phyloP scores from a whole-genome alignment of 2,329 filamentous ascomycete species.

The Phyllachora maydis region DNA sequence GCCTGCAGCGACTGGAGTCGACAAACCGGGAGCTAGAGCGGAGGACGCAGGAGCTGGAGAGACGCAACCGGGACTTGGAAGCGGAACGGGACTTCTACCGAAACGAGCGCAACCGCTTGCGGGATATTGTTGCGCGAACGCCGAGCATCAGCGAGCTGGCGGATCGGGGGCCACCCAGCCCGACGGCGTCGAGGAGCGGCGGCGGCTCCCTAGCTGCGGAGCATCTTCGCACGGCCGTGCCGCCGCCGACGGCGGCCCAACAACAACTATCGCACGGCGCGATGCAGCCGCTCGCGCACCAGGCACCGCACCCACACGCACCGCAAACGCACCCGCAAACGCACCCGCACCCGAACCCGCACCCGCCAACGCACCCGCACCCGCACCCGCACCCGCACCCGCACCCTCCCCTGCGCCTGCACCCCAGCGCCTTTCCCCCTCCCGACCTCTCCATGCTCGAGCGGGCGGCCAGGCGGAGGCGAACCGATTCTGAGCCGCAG shows the following conservation, averaged over 20 bases:
- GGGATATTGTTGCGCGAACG: conserved; percentile 40
- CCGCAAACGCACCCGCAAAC: too few species aligned
- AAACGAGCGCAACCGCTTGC: conserved; percentile 49
- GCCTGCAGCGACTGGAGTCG: conserved; percentile 47
- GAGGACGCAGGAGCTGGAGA: too few species aligned
- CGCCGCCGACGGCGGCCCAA: conserved; percentile 1
- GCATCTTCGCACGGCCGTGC: conserved; percentile 15
- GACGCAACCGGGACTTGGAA: conserved; percentile 29
- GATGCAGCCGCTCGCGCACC: neutral
- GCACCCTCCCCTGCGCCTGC: too few species aligned
- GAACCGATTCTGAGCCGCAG: conserved; percentile 25
- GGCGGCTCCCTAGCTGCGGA: conserved; percentile 11
- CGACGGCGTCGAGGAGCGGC: conserved; percentile 11
- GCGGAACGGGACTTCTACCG: conserved; percentile 56
- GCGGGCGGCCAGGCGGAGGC: conserved; percentile 21
- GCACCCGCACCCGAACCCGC: too few species aligned
- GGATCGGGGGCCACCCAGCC: conserved; percentile 29
- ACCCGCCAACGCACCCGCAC: conserved; percentile 7
- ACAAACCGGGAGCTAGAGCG: conserved; percentile 42
- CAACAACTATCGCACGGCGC: too few species aligned
- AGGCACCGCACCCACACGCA: conserved; percentile 1
- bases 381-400: too few species aligned
- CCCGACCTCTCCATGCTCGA: conserved; percentile 21
- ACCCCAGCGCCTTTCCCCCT: too few species aligned
- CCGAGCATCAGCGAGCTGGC: conserved; percentile 32